Conservation (phyloP, 768 basidiomycete species). For the Auricularia cornea region DNA sequence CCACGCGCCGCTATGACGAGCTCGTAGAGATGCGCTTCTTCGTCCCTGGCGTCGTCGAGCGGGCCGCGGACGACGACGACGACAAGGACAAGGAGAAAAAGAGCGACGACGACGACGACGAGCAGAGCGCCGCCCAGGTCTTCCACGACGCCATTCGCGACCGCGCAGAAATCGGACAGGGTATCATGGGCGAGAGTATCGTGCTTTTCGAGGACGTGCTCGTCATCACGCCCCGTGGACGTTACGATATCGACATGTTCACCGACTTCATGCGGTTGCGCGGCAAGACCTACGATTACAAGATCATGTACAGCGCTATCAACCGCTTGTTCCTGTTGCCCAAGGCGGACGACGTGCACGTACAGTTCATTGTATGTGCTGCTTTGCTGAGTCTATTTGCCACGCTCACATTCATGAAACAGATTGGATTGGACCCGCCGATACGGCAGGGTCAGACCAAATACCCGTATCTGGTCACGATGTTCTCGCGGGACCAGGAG, state of each 20-base stretch:
- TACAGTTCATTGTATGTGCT: slow-evolving; percentile 81
- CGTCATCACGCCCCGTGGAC: slow-evolving; percentile 90
- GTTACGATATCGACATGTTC: slow-evolving; percentile 98
- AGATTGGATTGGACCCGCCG: slow-evolving; percentile 83
- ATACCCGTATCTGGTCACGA: slow-evolving; percentile 97
- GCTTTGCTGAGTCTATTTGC: neutral
- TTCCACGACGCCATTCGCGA: slow-evolving; percentile 97
- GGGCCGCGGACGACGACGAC: slow-evolving; percentile 40
- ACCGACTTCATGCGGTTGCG: slow-evolving; percentile 86
- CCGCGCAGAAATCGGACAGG: slow-evolving; percentile 85
- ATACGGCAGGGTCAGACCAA: slow-evolving; percentile 97
- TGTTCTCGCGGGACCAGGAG: slow-evolving; percentile 94
- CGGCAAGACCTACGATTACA: slow-evolving; percentile 99
- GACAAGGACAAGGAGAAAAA: slow-evolving; percentile 34
- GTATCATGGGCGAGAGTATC: slow-evolving; percentile 79
- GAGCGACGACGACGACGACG: slow-evolving; percentile 69
- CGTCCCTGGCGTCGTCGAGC: slow-evolving; percentile 72
- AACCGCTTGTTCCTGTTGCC: slow-evolving; percentile 86
- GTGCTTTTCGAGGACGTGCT: slow-evolving; percentile 93
- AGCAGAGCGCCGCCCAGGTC: slow-evolving; percentile 86
- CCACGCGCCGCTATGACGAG: slow-evolving; percentile 55
- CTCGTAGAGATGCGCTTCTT: slow-evolving; percentile 95
- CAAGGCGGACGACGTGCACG: slow-evolving; percentile 86
- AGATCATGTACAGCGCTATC: slow-evolving; percentile 85
- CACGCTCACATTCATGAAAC: slow-evolving; percentile 1